These are phyloP conservation scores for Whalleya microplaca DNA, from an alignment of 2,329 filamentous ascomycete genomes.

Conservation along the genomic window DNA sequence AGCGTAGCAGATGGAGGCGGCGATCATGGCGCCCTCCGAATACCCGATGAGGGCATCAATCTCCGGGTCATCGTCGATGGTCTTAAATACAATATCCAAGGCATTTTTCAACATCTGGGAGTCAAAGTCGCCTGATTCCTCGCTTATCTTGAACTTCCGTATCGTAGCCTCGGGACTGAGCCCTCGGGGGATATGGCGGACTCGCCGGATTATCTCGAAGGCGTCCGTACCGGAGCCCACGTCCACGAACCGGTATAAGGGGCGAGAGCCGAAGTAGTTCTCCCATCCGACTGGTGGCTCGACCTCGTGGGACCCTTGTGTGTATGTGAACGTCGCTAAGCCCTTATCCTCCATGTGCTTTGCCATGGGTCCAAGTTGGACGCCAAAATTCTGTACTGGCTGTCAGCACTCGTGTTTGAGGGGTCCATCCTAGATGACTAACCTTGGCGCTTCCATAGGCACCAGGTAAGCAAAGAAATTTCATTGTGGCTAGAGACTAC, in stretches of 20 bases:
- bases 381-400: constrained; percentile 17
- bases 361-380: constrained; percentile 22
- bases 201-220: constrained; percentile 20
- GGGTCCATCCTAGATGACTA: neutral
- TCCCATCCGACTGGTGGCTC: constrained; percentile 24
- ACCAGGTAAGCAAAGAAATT: constrained; percentile 25
- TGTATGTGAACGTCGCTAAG: constrained; percentile 20
- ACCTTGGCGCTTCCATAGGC: constrained; percentile 27
- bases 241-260: constrained; percentile 23
- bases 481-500: constrained; percentile 15
- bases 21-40: constrained; percentile 52
- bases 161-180: constrained; percentile 21
- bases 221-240: constrained; percentile 11
- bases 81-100: constrained; percentile 40
- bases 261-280: constrained; percentile 26
- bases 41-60: constrained; percentile 53
- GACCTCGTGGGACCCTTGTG: constrained; percentile 20
- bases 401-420: neutral
- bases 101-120: constrained; percentile 12
- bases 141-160: constrained; percentile 15
- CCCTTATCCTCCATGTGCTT: constrained; percentile 24
- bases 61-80: constrained; percentile 41
- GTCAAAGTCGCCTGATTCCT: constrained; percentile 1
- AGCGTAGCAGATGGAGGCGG: constrained; percentile 44
- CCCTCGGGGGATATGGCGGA: constrained; percentile 22